Percentiles rank a stretch among this genome's conserved stretches.
Conservation (phyloP, 305 asterid genomes). For the Solanum hybrid region DNA sequence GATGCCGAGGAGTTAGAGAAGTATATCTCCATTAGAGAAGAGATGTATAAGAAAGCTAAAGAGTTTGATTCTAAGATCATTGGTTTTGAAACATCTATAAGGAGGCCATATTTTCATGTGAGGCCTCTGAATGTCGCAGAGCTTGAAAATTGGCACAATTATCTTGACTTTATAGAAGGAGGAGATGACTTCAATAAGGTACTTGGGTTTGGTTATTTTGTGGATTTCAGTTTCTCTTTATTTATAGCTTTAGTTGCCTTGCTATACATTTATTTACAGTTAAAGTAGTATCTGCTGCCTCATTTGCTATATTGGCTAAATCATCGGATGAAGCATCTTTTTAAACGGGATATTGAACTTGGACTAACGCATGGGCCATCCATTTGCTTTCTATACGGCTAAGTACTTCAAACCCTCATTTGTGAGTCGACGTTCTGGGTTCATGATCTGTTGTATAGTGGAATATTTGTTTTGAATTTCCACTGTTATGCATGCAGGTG, state of each 20-base stretch:
- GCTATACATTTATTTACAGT: conserved; percentile 85
- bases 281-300: conserved; percentile 83
- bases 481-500: conserved; percentile 98
- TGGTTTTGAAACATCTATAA: conserved; percentile 90
- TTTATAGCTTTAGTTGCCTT: conserved; percentile 79
- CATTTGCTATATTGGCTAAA: conserved; percentile 89
- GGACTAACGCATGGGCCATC: conserved; percentile 95
- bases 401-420: conserved; percentile 94
- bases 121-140: conserved; percentile 83
- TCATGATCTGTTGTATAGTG: conserved; percentile 56
- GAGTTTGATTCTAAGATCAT: conserved; percentile 83
- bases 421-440: conserved; percentile 93
- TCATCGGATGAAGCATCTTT: conserved; percentile 91
- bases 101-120: conserved; percentile 98
- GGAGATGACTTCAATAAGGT: conserved; percentile 88
- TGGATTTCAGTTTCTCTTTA: conserved; percentile 25
- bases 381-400: conserved; percentile 91
- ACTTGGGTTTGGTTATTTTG: conserved; percentile 28
- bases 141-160: conserved; percentile 97
- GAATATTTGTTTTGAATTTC: conserved; percentile 53
- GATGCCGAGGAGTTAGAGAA: conserved; percentile 98
- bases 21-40: conserved; percentile 88
- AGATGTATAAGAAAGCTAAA: conserved; percentile 82
- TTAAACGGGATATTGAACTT: conserved; percentile 91
- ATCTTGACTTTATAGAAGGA: conserved; percentile 86